Evolutionary conservation across 2,329 filamentous ascomycete species (phyloP).

Genomic region (Talaromyces pinophilus): DNA sequence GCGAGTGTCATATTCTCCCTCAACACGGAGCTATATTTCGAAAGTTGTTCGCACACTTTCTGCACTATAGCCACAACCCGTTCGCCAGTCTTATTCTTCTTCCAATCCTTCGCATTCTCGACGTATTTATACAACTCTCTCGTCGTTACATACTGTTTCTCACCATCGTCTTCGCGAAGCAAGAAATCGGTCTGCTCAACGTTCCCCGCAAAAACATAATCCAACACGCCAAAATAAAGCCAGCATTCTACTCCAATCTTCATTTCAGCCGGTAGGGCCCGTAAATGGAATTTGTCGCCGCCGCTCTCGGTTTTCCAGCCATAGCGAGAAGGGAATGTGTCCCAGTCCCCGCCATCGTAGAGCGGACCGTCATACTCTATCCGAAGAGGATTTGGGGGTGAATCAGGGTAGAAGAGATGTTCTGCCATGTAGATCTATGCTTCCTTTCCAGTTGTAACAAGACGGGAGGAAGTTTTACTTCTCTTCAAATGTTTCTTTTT

Average conservation of each 20-base stretch:
- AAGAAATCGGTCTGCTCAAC: slow-evolving; percentile 24
- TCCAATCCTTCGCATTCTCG: slow-evolving; percentile 22
- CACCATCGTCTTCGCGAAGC: not conserved
- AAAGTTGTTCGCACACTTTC: slow-evolving; percentile 3
- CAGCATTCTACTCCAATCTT: slow-evolving; percentile 18
- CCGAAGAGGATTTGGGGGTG: not conserved
- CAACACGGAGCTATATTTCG: not conserved
- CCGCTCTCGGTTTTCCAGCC: not conserved
- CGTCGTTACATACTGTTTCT: slow-evolving; percentile 17
- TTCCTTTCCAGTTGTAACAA: not conserved
- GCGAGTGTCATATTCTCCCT: slow-evolving; percentile 9
- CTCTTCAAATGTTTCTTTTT: too few relatives aligned
- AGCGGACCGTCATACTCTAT: slow-evolving; percentile 1
- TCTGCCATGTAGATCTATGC: slow-evolving; percentile 8
- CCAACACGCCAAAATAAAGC: slow-evolving; percentile 25
- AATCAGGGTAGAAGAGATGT: slow-evolving; percentile 11
- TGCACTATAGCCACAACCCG: slow-evolving; percentile 21
- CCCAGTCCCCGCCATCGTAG: slow-evolving; percentile 15
- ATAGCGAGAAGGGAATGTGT: not conserved
- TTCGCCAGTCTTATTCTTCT: slow-evolving; percentile 21
- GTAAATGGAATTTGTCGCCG: not conserved
- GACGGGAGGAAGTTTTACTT: too few relatives aligned
- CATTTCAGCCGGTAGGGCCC: not conserved
- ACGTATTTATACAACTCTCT: slow-evolving; percentile 22
- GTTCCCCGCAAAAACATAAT: slow-evolving; percentile 20